phyloP scores from a whole-genome alignment of 192 early-diverging fungal species.

The Chytriomyces confervae region DNA sequence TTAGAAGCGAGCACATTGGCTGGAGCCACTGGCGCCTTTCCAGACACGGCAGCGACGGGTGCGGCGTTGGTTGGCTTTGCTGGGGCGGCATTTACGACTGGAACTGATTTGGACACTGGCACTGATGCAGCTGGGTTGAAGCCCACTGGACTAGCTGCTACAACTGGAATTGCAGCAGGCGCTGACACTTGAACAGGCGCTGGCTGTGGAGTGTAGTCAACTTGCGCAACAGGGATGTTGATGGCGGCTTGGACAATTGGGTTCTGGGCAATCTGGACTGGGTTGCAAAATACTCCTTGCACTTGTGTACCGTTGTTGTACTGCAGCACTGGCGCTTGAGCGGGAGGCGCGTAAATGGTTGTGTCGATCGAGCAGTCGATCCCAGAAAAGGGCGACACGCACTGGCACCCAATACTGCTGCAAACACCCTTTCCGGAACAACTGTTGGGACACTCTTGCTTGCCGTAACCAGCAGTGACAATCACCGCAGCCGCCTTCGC shows the following conservation, averaged over 20 bases:
- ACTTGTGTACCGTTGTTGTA: not conserved
- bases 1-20: too few species aligned
- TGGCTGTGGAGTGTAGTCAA: not conserved
- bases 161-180: not conserved
- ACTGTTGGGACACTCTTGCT: not conserved
- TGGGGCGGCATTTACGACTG: too few species aligned
- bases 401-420: slow-evolving; percentile 12
- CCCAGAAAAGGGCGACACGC: slow-evolving; percentile 9
- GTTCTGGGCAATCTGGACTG: not conserved
- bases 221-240: not conserved
- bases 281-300: not conserved
- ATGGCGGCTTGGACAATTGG: not conserved
- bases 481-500: not conserved
- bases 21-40: too few species aligned
- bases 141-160: not conserved
- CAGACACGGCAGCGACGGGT: too few species aligned
- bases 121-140: too few species aligned
- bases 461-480: slow-evolving; percentile 12
- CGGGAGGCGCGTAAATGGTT: not conserved
- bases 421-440: slow-evolving; percentile 16
- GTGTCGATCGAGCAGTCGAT: slow-evolving; percentile 21
- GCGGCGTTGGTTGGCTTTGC: too few species aligned
- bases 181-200: not conserved
- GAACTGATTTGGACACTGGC: too few species aligned
- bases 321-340: too few species aligned